Conservation (phyloP, 2,329 filamentous ascomycete species). For the Aspergillus jensenii region DNA sequence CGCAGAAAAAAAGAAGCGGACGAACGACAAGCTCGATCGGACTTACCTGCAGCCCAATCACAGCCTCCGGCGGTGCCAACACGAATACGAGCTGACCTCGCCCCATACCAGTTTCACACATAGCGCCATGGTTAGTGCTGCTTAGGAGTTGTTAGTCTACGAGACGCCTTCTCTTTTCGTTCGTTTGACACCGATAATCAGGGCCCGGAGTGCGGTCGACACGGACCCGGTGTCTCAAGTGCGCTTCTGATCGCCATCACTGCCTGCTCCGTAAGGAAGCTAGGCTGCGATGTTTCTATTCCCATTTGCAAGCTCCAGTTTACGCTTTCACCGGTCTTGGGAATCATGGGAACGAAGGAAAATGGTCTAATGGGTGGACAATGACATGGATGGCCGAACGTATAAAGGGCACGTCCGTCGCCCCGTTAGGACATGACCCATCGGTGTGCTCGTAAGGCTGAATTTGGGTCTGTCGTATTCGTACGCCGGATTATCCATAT, state of each 20-base stretch:
- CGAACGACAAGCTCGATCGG: neutral
- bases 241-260: neutral
- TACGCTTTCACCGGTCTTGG: too few relatives aligned
- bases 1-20: neutral
- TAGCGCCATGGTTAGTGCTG: neutral
- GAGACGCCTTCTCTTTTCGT: neutral
- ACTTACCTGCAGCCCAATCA: neutral
- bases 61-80: neutral
- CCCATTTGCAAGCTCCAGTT: neutral
- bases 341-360: neutral
- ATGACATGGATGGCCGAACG: too few relatives aligned
- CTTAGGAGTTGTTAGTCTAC: neutral
- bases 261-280: constrained; percentile 1
- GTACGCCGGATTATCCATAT: neutral
- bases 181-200: neutral
- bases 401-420: too few relatives aligned
- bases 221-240: neutral
- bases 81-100: neutral
- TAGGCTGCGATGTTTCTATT: neutral
- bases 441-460: neutral
- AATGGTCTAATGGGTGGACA: too few relatives aligned
- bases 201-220: neutral
- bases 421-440: too few relatives aligned
- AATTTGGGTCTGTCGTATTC: neutral
- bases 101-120: too few relatives aligned